phyloP scores from a whole-genome alignment of 1,284 basidiomycete genomes.

The Trichosporon asahii region DNA sequence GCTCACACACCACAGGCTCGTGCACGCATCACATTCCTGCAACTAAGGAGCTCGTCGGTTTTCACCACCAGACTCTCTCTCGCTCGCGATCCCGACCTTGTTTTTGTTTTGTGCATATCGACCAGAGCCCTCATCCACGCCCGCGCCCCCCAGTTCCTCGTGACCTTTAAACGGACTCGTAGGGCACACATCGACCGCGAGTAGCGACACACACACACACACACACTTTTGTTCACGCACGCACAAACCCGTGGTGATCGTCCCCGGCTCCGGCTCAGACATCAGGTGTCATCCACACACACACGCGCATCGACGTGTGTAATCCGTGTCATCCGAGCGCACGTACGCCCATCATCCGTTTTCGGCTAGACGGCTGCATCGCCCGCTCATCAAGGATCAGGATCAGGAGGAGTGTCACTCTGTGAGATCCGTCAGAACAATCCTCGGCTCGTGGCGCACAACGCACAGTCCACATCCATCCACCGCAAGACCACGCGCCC shows the following conservation, averaged over 20 bases:
- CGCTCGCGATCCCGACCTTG: not conserved
- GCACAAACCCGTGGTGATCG: not conserved
- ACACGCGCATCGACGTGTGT: slow-evolving; percentile 7
- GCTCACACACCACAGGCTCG: slow-evolving; percentile 5
- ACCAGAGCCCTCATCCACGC: not conserved
- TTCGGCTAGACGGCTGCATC: not conserved
- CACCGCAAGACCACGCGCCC: slow-evolving; percentile 7
- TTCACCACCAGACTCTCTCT: not conserved
- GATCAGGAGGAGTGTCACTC: not conserved
- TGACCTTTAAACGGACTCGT: not conserved
- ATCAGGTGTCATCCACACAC: not conserved
- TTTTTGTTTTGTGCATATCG: not conserved
- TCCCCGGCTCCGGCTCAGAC: not conserved
- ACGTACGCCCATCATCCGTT: slow-evolving; percentile 7
- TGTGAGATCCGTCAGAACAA: not conserved
- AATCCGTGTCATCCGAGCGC: slow-evolving; percentile 4
- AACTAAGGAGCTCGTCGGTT: not conserved
- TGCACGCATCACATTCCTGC: slow-evolving; percentile 3
- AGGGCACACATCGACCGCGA: not conserved
- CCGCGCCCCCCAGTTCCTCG: too few relatives aligned
- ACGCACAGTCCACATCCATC: slow-evolving; percentile 5
- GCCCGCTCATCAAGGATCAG: not conserved
- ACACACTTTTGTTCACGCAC: not conserved
- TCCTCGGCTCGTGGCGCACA: slow-evolving; percentile 9
- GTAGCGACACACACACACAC: not conserved